Conservation (phyloP, 805 yeast species). For the Lipomyces mesembrius region DNA sequence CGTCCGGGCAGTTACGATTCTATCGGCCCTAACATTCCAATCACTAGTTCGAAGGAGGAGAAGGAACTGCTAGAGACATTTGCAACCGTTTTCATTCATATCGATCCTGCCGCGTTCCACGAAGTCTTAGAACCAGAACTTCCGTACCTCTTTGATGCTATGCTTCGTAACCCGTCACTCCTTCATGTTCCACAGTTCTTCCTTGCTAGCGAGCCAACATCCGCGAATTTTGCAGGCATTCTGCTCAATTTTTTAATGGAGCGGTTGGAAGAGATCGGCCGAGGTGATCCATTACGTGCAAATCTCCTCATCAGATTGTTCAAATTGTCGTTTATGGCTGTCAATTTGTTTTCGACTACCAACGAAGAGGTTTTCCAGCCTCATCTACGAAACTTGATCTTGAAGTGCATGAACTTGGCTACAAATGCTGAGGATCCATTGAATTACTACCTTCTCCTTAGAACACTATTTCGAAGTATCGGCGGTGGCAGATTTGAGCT, state of each 20-base stretch:
- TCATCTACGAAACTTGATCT: conserved; percentile 79
- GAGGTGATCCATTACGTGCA: conserved; percentile 73
- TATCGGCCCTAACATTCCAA: conserved; percentile 81
- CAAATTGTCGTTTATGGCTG: conserved; percentile 94
- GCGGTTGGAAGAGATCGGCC: conserved; percentile 77
- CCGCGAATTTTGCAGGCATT: conserved; percentile 87
- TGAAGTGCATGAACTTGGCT: conserved; percentile 76
- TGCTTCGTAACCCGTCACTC: conserved; percentile 81
- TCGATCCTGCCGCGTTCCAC: conserved; percentile 94
- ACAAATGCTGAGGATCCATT: conserved; percentile 89
- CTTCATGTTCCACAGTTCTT: conserved; percentile 93
- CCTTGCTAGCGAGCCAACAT: conserved; percentile 90
- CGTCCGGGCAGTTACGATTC: conserved; percentile 53
- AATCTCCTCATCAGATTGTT: conserved; percentile 83
- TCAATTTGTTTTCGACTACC: conserved; percentile 79
- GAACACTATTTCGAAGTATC: conserved; percentile 89
- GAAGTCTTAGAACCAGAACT: conserved; percentile 86
- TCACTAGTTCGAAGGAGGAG: conserved; percentile 87
- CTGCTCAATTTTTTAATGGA: conserved; percentile 75
- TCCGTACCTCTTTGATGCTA: conserved; percentile 73
- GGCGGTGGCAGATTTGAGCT: conserved; percentile 97
- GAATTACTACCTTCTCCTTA: conserved; percentile 82
- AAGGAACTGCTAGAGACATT: conserved; percentile 94
- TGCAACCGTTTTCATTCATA: conserved; percentile 89
- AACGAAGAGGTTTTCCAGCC: conserved; percentile 90